Base-by-base conservation (phyloP, 2,329 filamentous ascomycete species). In the Penicillium sp. region DNA sequence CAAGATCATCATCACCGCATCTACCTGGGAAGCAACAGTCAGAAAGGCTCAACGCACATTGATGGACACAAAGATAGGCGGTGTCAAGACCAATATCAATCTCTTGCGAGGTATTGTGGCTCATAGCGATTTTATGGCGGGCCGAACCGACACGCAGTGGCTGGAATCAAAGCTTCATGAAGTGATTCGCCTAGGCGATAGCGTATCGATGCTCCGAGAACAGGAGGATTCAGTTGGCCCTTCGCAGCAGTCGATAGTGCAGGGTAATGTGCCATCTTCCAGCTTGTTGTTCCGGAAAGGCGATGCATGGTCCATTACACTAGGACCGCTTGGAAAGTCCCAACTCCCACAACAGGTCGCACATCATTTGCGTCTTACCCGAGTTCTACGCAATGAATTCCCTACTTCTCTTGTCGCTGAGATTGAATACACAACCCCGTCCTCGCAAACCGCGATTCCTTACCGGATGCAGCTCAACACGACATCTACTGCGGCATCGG, bases 331-430 rank as follows among this genome's bases (percentile, higher is more conserved):
- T 4, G 56, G 66, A 4, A 22, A 61, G n/a, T n/a, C n/a, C 18
- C 31, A 36, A 5, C 49, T 35, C 13, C 22, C 56, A 7, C 49
- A 58, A 43, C 51, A 63, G 69, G 62, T 68, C 57, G 58, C 73
- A 2, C 81, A 85, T 56, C 85, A 87, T 62, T 70, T 88, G 4
- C 77, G 80, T 55, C 71, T 88, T 10, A 79, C 79, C 0, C 80
- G 80, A 9, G 73, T 89, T 11, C 75, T 85, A 0, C 81, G 80
- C 24, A 87, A 88, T 68, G 84, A 87, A 54, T 88, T 88, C 61
- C 86, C 86, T 0, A 62, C 78, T 2, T 80, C 80, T 0, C 75
- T 88, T 0, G 70, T 79, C 1, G 85, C 85, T 1, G 82, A 85
- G 7, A 75, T 85, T 9, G 67, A 80, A 50, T 78, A 82, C 68